Conservation (phyloP, 2,329 filamentous ascomycete species). For the Microcyclosporella mali region DNA sequence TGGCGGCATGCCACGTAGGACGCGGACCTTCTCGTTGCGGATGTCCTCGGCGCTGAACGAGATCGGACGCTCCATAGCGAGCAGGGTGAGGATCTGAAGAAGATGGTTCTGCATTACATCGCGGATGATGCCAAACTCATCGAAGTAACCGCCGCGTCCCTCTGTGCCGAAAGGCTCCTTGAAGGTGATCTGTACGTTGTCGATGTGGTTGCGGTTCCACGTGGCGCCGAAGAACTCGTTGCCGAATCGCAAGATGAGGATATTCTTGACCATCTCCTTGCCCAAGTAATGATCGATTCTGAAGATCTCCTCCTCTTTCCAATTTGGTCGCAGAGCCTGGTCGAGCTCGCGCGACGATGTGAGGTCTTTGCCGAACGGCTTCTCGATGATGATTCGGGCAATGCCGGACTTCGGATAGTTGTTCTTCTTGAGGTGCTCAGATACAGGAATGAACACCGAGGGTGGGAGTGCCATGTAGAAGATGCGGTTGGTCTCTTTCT, state of each 20-base stretch:
- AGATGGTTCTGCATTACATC: constrained; percentile 99
- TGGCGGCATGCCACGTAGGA: constrained; percentile 83
- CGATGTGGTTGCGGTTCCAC: constrained; percentile 99
- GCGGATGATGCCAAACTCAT: constrained; percentile 98
- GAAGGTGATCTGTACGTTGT: constrained; percentile 98
- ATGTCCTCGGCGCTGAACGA: constrained; percentile 98
- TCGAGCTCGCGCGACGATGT: constrained; percentile 90
- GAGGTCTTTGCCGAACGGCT: constrained; percentile 97
- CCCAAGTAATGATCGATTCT: constrained; percentile 99
- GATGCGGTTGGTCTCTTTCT: constrained; percentile 78
- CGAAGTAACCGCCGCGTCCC: constrained; percentile 95
- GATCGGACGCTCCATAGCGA: constrained; percentile 97
- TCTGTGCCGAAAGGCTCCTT: constrained; percentile 99
- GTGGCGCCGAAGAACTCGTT: constrained; percentile 98
- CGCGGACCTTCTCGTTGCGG: constrained; percentile 96
- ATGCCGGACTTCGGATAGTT: constrained; percentile 91
- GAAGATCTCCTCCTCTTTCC: constrained; percentile 98
- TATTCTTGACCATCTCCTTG: constrained; percentile 99
- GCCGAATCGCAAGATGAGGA: constrained; percentile 92
- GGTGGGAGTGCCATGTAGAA: constrained; percentile 99
- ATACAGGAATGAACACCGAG: constrained; percentile 96
- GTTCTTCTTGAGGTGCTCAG: constrained; percentile 92
- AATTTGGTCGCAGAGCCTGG: constrained; percentile 90
- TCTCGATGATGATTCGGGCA: constrained; percentile 95
- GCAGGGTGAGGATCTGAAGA: constrained; percentile 87